Evolutionary conservation across 805 yeast species (phyloP).

Genomic region (Cyberlindnera japonica): DNA sequence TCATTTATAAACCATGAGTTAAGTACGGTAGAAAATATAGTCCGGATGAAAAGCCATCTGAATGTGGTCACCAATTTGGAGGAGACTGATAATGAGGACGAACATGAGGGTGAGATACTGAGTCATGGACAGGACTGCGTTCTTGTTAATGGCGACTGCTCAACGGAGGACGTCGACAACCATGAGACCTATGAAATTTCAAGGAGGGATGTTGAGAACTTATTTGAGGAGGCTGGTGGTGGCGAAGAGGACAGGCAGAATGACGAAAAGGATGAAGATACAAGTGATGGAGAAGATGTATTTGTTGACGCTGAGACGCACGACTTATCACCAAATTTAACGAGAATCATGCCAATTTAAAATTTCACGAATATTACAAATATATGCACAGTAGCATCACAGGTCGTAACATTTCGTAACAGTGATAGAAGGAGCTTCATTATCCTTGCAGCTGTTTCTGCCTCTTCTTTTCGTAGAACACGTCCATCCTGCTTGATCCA

Average conservation of each 20-base stretch:
- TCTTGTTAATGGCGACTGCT: slow-evolving; percentile 4
- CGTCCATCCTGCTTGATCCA: slow-evolving; percentile 71
- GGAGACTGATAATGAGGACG: slow-evolving; percentile 2
- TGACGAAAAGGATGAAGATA: not conserved
- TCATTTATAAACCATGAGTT: slow-evolving; percentile 24
- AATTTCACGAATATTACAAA: not conserved
- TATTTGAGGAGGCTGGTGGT: not conserved
- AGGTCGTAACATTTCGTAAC: not conserved
- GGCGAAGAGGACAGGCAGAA: slow-evolving; percentile 1
- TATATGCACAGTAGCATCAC: not conserved
- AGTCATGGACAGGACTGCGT: not conserved
- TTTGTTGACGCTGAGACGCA: slow-evolving; percentile 11
- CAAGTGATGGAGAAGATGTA: slow-evolving; percentile 4
- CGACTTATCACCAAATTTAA: slow-evolving; percentile 1
- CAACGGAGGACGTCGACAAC: slow-evolving; percentile 2
- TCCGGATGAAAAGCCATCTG: slow-evolving; percentile 7
- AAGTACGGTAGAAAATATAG: slow-evolving; percentile 5
- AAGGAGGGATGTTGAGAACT: slow-evolving; percentile 1
- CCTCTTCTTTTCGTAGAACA: slow-evolving; percentile 55
- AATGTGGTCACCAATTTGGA: slow-evolving; percentile 6
- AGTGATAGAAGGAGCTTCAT: not conserved
- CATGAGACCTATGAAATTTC: not conserved
- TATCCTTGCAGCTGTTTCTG: slow-evolving; percentile 21
- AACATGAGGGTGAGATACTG: not conserved
- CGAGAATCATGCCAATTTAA: slow-evolving; percentile 1